Evolutionary conservation across 2,329 filamentous ascomycete species (phyloP), one percentile per base, ranked within the genome.

Genomic region (Ceratocystis alfenasii): DNA sequence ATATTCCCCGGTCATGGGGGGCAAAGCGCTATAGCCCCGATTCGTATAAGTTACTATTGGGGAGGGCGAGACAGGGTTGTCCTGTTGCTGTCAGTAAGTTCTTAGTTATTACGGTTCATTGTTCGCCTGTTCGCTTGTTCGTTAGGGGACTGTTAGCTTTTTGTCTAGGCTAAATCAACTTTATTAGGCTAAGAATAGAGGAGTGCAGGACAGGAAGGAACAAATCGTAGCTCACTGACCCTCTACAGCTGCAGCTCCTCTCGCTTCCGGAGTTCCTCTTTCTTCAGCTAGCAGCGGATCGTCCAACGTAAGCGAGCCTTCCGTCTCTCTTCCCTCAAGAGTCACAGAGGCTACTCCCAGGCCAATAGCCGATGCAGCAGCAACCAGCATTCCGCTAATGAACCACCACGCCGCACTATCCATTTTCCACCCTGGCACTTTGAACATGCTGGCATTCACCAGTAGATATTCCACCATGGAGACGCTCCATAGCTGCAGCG

Each of bases 381-480:
- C 65, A 60, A 64, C 50, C 25, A 65, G 50, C 60, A 63, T 66
- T 15, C 63, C 62, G 41, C 57, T 64, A 48, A 69, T 50, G 30
- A 64, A 53, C 63, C 30, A 68, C 60, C 60, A 64, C 17, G 59
- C 65, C 5, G 65, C 65, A 4, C 44, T 66, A 44, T 62, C 65
- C 33, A 66, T 33, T n/a, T 22, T 46, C 65, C 65, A 66, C 10
- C 65, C 65, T 6, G 60, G 59, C 25, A 66, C 65, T 10, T 53
- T 41, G 61, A 66, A 66, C 60, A 67, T 50, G 53, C 65, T 65
- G 22, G 44, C 45, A 63, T 63, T 44, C 3, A 55, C 59, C 61
- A 85, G 83, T n/a, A 81, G 83, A 69, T 89, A 84, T 76, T 95
- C 85, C 20, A 89, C 80, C n/a, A 82, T 74, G 0, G 84, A 85